Conservation (phyloP, 140 eudicot genomes). For the Oenanthe javanica region DNA sequence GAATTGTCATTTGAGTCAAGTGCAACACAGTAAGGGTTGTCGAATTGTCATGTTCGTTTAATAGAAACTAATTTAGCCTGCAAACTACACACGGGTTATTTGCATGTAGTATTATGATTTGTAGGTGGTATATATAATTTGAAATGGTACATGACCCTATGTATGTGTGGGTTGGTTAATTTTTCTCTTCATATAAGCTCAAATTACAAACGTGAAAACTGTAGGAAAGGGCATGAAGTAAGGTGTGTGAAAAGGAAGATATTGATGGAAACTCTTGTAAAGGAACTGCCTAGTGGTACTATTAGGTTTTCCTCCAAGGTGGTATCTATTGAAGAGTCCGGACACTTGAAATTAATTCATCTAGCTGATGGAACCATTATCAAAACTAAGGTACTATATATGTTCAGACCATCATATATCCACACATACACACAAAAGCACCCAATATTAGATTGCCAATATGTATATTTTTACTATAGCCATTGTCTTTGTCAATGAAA, state of each 20-base stretch:
- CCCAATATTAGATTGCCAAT: not conserved
- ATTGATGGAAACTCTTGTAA: conserved; percentile 25
- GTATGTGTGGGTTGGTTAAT: not conserved
- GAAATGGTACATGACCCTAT: not conserved
- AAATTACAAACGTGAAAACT: not conserved
- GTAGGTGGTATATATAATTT: not conserved
- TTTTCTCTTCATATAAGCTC: not conserved
- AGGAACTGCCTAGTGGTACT: conserved; percentile 35
- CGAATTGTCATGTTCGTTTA: not conserved
- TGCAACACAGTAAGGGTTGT: not conserved
- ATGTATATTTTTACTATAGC: not conserved
- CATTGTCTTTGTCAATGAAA: not conserved
- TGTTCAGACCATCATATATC: not conserved
- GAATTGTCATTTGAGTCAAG: conserved; percentile 13
- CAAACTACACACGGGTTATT: not conserved
- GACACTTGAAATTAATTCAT: conserved; percentile 23
- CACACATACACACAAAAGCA: not conserved
- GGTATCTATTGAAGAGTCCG: conserved; percentile 26
- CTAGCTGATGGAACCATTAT: conserved; percentile 38
- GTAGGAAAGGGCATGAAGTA: conserved; percentile 31
- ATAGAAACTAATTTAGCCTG: not conserved
- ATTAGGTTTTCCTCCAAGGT: conserved; percentile 41
- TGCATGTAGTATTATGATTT: too few relatives aligned
- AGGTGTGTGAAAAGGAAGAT: conserved; percentile 30
- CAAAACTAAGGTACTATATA: conserved; percentile 23